Percentiles rank a stretch among this genome's conserved stretches.
These are phyloP conservation scores for Psilocybe subaeruginosa DNA, from an alignment of 768 basidiomycete genomes.

Conservation along the genomic window DNA sequence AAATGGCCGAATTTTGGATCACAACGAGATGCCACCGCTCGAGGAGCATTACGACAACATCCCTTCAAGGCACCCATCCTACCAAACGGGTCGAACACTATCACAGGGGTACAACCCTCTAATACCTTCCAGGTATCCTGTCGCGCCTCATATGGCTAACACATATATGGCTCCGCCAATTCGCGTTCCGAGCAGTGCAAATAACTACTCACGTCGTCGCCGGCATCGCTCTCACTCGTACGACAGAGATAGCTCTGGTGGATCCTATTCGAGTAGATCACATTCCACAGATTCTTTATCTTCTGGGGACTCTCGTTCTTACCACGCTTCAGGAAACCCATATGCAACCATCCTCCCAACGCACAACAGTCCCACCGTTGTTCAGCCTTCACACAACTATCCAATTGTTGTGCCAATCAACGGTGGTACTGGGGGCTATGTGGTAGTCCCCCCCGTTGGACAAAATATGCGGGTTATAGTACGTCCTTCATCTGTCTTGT, in stretches of 20 bases:
- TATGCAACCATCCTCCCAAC: not conserved
- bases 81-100: not conserved
- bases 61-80: not conserved
- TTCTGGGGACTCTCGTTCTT: not conserved
- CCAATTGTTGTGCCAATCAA: constrained; percentile 20
- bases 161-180: not conserved
- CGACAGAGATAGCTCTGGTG: not conserved
- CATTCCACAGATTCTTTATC: constrained; percentile 4
- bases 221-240: not conserved
- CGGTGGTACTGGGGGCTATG: constrained; percentile 20
- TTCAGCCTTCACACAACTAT: constrained; percentile 14
- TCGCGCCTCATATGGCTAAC: not conserved
- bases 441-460: constrained; percentile 20
- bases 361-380: constrained; percentile 1
- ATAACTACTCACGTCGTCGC: not conserved
- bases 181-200: not conserved
- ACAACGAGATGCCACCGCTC: constrained; percentile 1
- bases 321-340: not conserved
- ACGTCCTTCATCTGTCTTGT: not conserved
- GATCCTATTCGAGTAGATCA: constrained; percentile 4
- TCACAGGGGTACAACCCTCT: not conserved
- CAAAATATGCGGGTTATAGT: constrained; percentile 23
- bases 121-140: not conserved
- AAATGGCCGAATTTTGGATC: not conserved
- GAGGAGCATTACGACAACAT: constrained; percentile 1